These are phyloP conservation scores for Tuber calosporum DNA, from an alignment of 495 filamentous ascomycete genomes.

Conservation along the genomic window DNA sequence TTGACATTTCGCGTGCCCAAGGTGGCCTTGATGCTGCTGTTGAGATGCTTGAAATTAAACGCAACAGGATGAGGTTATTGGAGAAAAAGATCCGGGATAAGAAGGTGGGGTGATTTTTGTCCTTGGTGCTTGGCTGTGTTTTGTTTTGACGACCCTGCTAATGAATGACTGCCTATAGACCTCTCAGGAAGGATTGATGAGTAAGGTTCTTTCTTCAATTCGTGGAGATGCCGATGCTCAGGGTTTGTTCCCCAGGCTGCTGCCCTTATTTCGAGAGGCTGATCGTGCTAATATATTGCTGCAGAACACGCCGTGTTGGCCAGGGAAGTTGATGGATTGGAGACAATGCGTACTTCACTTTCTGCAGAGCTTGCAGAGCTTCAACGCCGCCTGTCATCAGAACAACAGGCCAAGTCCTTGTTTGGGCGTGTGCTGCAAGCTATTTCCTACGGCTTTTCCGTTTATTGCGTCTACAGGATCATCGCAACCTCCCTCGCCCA, in stretches of 20 bases:
- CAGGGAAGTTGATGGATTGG: slow-evolving; percentile 70
- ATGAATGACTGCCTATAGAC: slow-evolving; percentile 19
- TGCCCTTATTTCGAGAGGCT: neutral
- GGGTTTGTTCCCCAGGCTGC: slow-evolving; percentile 46
- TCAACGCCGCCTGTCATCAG: slow-evolving; percentile 50
- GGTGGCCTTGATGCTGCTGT: slow-evolving; percentile 65
- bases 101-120: slow-evolving; percentile 14
- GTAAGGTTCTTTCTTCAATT: slow-evolving; percentile 59
- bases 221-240: slow-evolving; percentile 56
- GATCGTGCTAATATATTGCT: slow-evolving; percentile 8
- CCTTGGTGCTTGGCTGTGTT: slow-evolving; percentile 8
- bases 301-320: slow-evolving; percentile 48
- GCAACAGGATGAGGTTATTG: slow-evolving; percentile 57
- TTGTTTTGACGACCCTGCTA: neutral
- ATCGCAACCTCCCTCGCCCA: slow-evolving; percentile 58
- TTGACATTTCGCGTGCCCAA: slow-evolving; percentile 63
- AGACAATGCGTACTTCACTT: slow-evolving; percentile 64
- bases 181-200: slow-evolving; percentile 55
- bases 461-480: slow-evolving; percentile 72
- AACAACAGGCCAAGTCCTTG: slow-evolving; percentile 55
- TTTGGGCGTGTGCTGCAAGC: slow-evolving; percentile 54
- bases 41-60: slow-evolving; percentile 65
- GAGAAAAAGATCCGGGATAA: slow-evolving; percentile 45
- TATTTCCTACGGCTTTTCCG: slow-evolving; percentile 57
- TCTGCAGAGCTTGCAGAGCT: slow-evolving; percentile 55